Evolutionary conservation across 495 filamentous ascomycete species (phyloP).

Genomic region (Lepraria neglecta): DNA sequence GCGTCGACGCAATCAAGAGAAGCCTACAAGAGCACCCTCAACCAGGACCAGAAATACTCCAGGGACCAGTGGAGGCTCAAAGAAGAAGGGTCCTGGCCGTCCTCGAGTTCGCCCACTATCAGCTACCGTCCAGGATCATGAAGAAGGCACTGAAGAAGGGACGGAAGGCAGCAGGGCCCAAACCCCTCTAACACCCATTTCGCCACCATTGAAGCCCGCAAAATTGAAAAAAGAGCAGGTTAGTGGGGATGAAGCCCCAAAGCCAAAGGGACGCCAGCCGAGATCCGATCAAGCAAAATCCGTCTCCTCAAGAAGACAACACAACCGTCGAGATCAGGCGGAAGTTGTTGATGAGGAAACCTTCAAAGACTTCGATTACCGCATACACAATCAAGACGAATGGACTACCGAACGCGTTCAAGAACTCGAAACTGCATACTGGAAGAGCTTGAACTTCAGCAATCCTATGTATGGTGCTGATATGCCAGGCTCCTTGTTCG

Average conservation of each 20-base stretch:
- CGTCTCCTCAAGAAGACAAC: slow-evolving; percentile 65
- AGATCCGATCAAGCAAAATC: slow-evolving; percentile 40
- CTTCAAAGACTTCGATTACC: slow-evolving; percentile 85
- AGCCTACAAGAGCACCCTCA: slow-evolving; percentile 40
- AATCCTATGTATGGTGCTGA: slow-evolving; percentile 94
- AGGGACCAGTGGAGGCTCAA: slow-evolving; percentile 29
- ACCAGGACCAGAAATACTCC: slow-evolving; percentile 31
- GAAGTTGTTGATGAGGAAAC: slow-evolving; percentile 75
- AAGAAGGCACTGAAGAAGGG: slow-evolving; percentile 41
- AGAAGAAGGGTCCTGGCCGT: slow-evolving; percentile 43
- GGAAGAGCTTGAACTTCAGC: slow-evolving; percentile 92
- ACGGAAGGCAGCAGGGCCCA: slow-evolving; percentile 34
- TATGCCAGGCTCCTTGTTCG: slow-evolving; percentile 93
- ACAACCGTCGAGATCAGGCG: slow-evolving; percentile 66
- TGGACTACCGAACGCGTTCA: slow-evolving; percentile 87
- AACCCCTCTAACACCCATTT: slow-evolving; percentile 49
- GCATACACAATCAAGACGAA: slow-evolving; percentile 70
- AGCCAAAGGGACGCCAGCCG: slow-evolving; percentile 49
- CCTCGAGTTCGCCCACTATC: slow-evolving; percentile 26
- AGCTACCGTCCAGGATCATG: slow-evolving; percentile 16
- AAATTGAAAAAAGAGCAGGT: slow-evolving; percentile 45
- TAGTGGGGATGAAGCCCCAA: slow-evolving; percentile 48
- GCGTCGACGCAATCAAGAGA: slow-evolving; percentile 68
- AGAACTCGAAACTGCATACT: slow-evolving; percentile 88
- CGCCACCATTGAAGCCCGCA: slow-evolving; percentile 44